Conservation (phyloP, 495 filamentous ascomycete genomes). For the Penicillium soppii region DNA sequence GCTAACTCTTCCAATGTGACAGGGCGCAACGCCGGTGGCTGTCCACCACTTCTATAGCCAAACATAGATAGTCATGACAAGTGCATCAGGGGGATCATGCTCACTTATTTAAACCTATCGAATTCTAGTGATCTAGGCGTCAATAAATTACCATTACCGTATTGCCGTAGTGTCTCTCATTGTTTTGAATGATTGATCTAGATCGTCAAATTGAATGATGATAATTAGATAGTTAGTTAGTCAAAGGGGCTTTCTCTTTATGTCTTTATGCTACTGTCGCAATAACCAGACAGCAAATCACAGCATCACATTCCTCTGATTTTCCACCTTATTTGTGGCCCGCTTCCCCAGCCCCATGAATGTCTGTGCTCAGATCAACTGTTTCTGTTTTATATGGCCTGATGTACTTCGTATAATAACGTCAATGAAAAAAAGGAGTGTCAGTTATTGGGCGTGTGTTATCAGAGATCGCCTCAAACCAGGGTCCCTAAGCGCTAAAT, state of each 20-base stretch:
- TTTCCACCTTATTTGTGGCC: constrained; percentile 17
- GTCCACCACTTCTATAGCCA: neutral
- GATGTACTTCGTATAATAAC: constrained; percentile 1
- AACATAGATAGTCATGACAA: neutral
- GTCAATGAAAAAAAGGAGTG: neutral
- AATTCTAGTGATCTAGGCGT: neutral
- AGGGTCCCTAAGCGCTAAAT: neutral
- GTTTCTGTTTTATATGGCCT: constrained; percentile 4
- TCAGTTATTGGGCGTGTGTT: neutral
- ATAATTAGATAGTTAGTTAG: neutral
- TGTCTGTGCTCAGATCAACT: constrained; percentile 1
- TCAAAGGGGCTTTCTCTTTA: constrained; percentile 5
- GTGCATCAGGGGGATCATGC: neutral
- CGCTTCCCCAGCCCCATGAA: constrained; percentile 13
- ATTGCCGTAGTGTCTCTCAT: constrained; percentile 3
- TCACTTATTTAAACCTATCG: neutral
- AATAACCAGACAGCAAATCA: constrained; percentile 16
- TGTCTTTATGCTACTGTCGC: too few relatives aligned
- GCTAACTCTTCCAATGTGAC: neutral
- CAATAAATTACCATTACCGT: neutral
- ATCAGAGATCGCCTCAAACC: neutral
- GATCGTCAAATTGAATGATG: constrained; percentile 1
- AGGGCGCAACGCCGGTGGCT: constrained; percentile 5
- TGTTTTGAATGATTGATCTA: constrained; percentile 1
- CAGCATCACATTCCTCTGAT: constrained; percentile 21